phyloP scores from a whole-genome alignment of 2,329 filamentous ascomycete species.

The Microsporum audouinii region DNA sequence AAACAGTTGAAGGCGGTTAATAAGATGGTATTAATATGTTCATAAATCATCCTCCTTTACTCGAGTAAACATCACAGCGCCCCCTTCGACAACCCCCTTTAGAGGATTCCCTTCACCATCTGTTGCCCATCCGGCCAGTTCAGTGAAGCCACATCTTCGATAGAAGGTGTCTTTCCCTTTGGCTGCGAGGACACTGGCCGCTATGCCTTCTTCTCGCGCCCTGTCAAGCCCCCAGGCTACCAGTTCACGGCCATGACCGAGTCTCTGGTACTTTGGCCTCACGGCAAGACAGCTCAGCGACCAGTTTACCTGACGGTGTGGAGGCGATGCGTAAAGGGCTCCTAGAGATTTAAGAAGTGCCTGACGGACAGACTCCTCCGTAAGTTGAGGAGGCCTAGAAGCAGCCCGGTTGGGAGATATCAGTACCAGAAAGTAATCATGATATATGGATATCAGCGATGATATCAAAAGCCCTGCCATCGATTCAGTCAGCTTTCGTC shows the following conservation, averaged over 20 bases:
- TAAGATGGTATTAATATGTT: not conserved
- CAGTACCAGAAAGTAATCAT: not conserved
- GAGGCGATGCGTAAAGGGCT: slow-evolving; percentile 1
- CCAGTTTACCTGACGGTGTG: slow-evolving; percentile 13
- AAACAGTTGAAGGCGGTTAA: not conserved
- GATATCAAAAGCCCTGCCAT: not conserved
- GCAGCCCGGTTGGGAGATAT: slow-evolving; percentile 8
- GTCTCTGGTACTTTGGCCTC: slow-evolving; percentile 16
- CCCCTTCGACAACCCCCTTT: slow-evolving; percentile 3
- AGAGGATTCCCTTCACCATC: slow-evolving; percentile 9
- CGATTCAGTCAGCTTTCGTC: not conserved
- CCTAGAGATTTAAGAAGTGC: not conserved
- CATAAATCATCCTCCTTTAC: not conserved
- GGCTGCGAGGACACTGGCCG: slow-evolving; percentile 6
- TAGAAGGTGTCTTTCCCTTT: slow-evolving; percentile 9
- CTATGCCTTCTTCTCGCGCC: slow-evolving; percentile 15
- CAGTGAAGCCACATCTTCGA: slow-evolving; percentile 8
- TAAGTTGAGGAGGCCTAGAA: slow-evolving; percentile 7
- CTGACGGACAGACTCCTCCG: not conserved
- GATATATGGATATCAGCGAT: not conserved
- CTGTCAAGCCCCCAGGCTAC: slow-evolving; percentile 15
- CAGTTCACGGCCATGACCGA: slow-evolving; percentile 17
- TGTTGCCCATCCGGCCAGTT: slow-evolving; percentile 8
- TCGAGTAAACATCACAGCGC: slow-evolving; percentile 9
- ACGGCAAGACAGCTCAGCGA: slow-evolving; percentile 18